Evolutionary conservation across 2,329 filamentous ascomycete species (phyloP), one percentile per base, ranked within the genome.

Genomic region (Scytalidium lignicola): DNA sequence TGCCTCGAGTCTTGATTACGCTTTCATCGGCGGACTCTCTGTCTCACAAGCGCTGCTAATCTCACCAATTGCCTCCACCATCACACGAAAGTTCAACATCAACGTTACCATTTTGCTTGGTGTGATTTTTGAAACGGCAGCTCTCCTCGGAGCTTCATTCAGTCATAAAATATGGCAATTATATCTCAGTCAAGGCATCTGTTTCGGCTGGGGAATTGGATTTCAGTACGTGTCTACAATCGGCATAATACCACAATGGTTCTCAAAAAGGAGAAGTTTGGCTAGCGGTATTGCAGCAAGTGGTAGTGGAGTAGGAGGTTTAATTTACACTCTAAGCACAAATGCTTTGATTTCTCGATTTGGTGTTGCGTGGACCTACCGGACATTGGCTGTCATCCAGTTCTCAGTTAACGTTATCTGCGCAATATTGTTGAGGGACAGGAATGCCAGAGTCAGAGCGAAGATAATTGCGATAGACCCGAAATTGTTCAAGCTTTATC

Each of bases 121-220:
- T 3, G 68, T 78, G 1, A 59, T 66, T 2, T 61, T 80, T 19
- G 71, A 80, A 56, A 71, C 73, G 0, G 56, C 65, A 0, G 71
- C 70, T 5, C 66, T 84, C 21, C 72, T 83, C 6, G 69, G 69
- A 1, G 75, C 81, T 0, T 75, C 71, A 3, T 78, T 81, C 45
- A 70, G 78, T 0, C 70, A 58, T 1, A 48, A 70, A 8, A 75
- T 80, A 12, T 84, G 79, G 80, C 80, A 84, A 9, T 66, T 85
- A 0, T 82, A 82, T 50, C 67, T 85, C 0, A 71, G 69, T 1
- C 80, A 84, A 52, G 81, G 81, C 0, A 60, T 82, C 0, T 75
- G 76, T 48, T 82, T 84, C 46, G 81, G 82, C 1, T 69, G 74
- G 51, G 82, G 81, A 0, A 78, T 84, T 69, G 81, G 81, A 0